Conservation (phyloP, 306 rosid genomes). For the Fragaria ananassa region DNA sequence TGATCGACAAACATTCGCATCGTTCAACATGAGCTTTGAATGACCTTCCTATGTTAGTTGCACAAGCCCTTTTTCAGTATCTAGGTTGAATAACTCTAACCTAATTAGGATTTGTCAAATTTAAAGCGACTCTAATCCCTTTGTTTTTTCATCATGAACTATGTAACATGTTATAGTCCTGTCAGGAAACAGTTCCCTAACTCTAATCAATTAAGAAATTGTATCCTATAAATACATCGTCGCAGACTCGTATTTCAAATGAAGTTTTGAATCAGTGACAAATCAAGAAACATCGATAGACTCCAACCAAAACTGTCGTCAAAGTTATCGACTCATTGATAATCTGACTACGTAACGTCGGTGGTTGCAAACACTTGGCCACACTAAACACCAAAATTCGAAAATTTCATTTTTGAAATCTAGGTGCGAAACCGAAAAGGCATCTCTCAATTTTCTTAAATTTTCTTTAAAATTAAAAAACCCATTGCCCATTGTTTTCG, state of each 20-base stretch:
- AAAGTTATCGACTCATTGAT: background rate
- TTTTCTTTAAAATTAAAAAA: background rate
- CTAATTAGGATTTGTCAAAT: too few relatives aligned
- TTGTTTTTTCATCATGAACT: background rate
- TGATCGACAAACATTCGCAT: too few relatives aligned
- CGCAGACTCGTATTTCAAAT: accelerated
- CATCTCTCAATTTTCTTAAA: background rate
- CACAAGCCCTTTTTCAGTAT: too few relatives aligned
- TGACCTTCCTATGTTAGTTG: too few relatives aligned
- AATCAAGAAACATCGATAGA: background rate
- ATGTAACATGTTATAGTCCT: background rate
- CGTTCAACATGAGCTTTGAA: too few relatives aligned
- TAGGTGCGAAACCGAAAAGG: background rate
- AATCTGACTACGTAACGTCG: too few relatives aligned
- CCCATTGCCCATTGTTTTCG: background rate
- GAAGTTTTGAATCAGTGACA: background rate
- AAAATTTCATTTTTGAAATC: background rate
- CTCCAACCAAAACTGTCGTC: background rate
- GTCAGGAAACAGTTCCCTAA: background rate
- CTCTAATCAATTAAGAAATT: background rate
- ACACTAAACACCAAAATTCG: background rate
- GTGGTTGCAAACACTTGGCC: background rate
- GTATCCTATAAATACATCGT: background rate
- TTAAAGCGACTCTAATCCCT: too few relatives aligned
- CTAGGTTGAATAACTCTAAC: background rate